Evolutionary conservation across 2,329 filamentous ascomycete species (phyloP).

Genomic region (Fusarium sacchari): DNA sequence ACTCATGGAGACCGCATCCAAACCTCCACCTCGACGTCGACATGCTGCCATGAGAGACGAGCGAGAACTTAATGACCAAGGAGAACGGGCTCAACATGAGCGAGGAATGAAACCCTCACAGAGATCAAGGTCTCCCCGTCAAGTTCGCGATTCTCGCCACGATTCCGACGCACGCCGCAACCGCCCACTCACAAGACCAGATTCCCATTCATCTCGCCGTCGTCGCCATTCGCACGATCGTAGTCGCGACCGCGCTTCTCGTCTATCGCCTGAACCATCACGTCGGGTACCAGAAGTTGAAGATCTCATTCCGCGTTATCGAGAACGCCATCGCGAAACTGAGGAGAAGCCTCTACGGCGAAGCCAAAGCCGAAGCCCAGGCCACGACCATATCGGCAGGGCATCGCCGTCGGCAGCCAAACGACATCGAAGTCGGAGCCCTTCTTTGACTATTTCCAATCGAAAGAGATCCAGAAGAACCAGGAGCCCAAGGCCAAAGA

Average conservation of each 20-base stretch:
- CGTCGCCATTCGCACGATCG: conserved; percentile 53
- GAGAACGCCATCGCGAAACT: conserved; percentile 46
- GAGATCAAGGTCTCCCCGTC: conserved; percentile 47
- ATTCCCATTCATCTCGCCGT: conserved; percentile 48
- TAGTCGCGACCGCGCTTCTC: conserved; percentile 48
- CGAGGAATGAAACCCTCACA: conserved; percentile 48
- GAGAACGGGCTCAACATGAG: conserved; percentile 51
- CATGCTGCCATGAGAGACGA: conserved; percentile 56
- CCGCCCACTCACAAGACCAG: conserved; percentile 48
- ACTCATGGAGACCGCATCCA: conserved; percentile 45
- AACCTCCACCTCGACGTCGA: conserved; percentile 50
- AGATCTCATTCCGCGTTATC: conserved; percentile 53
- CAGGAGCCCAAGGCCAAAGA: conserved; percentile 51
- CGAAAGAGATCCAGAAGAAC: conserved; percentile 54
- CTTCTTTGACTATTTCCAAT: conserved; percentile 50
- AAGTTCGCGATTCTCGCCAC: conserved; percentile 44
- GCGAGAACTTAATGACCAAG: conserved; percentile 50
- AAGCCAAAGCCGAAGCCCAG: conserved; percentile 49
- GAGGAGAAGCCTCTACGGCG: conserved; percentile 48
- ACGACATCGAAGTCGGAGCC: conserved; percentile 55
- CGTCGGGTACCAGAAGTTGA: conserved; percentile 46
- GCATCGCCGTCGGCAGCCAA: conserved; percentile 54
- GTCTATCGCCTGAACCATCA: conserved; percentile 41
- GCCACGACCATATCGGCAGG: conserved; percentile 41
- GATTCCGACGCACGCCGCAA: conserved; percentile 46